Evolutionary conservation across 176 grass and related monocot species (phyloP).

Genomic region (Aegilops umbellulata): DNA sequence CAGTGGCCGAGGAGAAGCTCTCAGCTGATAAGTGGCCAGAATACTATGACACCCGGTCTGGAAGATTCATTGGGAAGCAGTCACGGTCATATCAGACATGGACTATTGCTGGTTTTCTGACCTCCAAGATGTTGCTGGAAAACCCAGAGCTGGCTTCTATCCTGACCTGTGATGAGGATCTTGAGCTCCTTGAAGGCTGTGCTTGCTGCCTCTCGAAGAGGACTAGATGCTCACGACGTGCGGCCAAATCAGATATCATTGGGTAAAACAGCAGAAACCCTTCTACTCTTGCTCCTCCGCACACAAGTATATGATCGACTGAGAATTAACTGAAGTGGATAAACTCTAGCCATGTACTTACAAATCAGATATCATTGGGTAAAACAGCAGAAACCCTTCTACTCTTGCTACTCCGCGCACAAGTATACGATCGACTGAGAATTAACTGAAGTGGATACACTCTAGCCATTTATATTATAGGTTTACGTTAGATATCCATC

Average conservation of each 20-base stretch:
- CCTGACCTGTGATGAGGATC: constrained; percentile 92
- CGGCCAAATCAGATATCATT: constrained; percentile 38
- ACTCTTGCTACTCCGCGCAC: not conserved
- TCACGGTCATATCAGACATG: constrained; percentile 96
- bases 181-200: constrained; percentile 92
- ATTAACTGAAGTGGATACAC: constrained; percentile 37
- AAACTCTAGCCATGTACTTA: not conserved
- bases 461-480: constrained; percentile 46
- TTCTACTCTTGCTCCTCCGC: not conserved
- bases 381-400: constrained; percentile 11
- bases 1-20: constrained; percentile 74
- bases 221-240: constrained; percentile 66
- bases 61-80: constrained; percentile 88
- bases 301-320: constrained; percentile 22
- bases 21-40: constrained; percentile 89
- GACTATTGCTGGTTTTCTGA: constrained; percentile 93
- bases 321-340: constrained; percentile 39
- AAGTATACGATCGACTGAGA: constrained; percentile 27
- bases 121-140: constrained; percentile 84
- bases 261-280: constrained; percentile 23
- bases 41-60: constrained; percentile 87
- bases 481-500: constrained; percentile 43
- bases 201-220: constrained; percentile 68
- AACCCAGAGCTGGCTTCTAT: constrained; percentile 91
- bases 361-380: constrained; percentile 45